phyloP scores from a whole-genome alignment of 768 basidiomycete genomes.

The Suillus luteus region DNA sequence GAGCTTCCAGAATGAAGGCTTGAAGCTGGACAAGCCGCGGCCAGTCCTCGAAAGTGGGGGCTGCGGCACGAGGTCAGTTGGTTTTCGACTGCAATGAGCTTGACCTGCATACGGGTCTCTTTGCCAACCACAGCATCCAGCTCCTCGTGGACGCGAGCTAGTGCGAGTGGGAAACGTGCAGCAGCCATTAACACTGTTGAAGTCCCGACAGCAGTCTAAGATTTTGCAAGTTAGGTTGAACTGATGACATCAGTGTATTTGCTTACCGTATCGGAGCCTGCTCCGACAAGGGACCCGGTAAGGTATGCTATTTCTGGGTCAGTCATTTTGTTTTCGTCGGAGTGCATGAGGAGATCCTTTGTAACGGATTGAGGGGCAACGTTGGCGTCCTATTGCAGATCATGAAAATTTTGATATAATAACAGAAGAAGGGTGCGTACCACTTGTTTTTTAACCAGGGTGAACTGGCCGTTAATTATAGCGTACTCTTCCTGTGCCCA shows the following conservation, averaged over 20 bases:
- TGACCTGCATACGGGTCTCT: constrained; percentile 31
- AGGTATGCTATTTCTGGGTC: constrained; percentile 59
- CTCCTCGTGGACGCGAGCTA: constrained; percentile 38
- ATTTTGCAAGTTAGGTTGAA: background rate
- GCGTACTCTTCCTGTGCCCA: constrained; percentile 56
- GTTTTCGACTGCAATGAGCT: background rate
- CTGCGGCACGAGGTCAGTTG: constrained; percentile 22
- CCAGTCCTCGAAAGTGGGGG: constrained; percentile 40
- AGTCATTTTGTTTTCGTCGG: constrained; percentile 46
- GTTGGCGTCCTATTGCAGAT: constrained; percentile 14
- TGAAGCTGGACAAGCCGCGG: constrained; percentile 35
- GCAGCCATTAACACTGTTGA: constrained; percentile 39
- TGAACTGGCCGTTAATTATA: constrained; percentile 50
- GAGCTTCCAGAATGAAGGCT: constrained; percentile 40
- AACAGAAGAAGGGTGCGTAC: constrained; percentile 28
- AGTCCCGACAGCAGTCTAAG: constrained; percentile 30
- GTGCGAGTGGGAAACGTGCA: constrained; percentile 36
- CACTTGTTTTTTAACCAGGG: constrained; percentile 45
- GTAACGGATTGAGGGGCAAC: constrained; percentile 42
- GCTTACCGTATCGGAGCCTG: constrained; percentile 56
- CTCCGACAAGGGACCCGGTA: constrained; percentile 62
- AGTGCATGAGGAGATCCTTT: constrained; percentile 52
- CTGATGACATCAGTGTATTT: background rate
- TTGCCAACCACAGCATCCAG: constrained; percentile 39
- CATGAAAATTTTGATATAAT: constrained; percentile 29